Evolutionary conservation across 2,329 filamentous ascomycete species (phyloP).

Genomic region (Claviceps africana): DNA sequence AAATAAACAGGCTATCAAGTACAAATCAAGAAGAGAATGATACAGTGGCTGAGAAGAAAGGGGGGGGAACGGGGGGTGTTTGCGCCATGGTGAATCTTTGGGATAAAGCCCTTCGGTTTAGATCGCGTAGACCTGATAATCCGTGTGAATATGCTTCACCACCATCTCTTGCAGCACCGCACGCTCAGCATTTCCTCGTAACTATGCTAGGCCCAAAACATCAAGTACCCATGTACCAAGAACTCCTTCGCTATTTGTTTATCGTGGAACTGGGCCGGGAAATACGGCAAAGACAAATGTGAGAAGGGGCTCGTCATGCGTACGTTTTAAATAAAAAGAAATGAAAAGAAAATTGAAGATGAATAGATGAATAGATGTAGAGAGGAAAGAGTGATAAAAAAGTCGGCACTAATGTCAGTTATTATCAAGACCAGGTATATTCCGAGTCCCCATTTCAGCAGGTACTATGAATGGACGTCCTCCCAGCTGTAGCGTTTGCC

Average conservation of each 20-base stretch:
- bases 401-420: neutral
- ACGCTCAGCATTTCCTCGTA: neutral
- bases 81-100: too few species aligned
- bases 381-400: neutral
- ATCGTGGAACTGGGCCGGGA: neutral
- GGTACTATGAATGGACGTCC: constrained; percentile 12
- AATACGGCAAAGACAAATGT: neutral
- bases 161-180: neutral
- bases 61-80: too few species aligned
- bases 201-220: neutral
- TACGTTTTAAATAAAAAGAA: neutral
- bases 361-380: neutral
- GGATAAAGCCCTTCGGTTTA: too few species aligned
- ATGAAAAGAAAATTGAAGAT: neutral
- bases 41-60: too few species aligned
- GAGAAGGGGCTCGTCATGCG: neutral
- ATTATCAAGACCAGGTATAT: neutral
- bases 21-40: too few species aligned
- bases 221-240: neutral
- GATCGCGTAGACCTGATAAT: too few species aligned
- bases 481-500: constrained; percentile 40
- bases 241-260: neutral
- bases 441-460: neutral
- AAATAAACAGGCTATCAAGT: too few species aligned
- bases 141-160: neutral